A percentile compares a stretch with the other conserved stretches of the same genome.
These are phyloP conservation scores for Cercophora newfieldiana DNA, from an alignment of 495 filamentous ascomycete genomes.

Conservation along the genomic window DNA sequence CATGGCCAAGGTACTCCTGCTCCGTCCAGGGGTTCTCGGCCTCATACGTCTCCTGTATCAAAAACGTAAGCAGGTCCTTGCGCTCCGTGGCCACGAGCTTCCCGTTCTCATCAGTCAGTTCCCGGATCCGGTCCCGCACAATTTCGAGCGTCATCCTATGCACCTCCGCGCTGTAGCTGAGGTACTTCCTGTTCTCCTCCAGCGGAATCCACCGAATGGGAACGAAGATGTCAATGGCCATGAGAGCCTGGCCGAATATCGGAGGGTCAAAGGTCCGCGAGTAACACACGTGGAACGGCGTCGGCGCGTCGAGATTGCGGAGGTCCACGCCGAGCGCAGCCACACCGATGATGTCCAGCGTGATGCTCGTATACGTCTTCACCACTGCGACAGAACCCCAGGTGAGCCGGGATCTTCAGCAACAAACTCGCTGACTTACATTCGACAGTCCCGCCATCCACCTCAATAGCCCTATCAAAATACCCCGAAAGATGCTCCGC, in stretches of 20 bases:
- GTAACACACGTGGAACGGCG: slow-evolving; percentile 22
- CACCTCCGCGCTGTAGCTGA: slow-evolving; percentile 27
- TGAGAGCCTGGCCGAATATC: slow-evolving; percentile 26
- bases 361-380: slow-evolving; percentile 29
- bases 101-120: background rate
- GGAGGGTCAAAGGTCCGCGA: slow-evolving; percentile 27
- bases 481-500: background rate
- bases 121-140: slow-evolving; percentile 46
- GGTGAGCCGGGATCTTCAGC: too few relatives aligned
- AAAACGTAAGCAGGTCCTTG: background rate
- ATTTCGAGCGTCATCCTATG: slow-evolving; percentile 38
- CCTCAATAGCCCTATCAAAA: background rate
- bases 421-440: too few relatives aligned
- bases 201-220: slow-evolving; percentile 33
- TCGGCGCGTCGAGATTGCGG: slow-evolving; percentile 41
- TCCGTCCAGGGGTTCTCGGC: background rate
- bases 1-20: background rate
- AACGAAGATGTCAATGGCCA: slow-evolving; percentile 24
- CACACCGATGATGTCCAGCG: slow-evolving; percentile 70
- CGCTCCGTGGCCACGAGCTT: background rate
- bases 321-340: slow-evolving; percentile 71
- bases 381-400: too few relatives aligned
- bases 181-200: slow-evolving; percentile 25
- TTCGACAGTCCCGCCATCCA: background rate
- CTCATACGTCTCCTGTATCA: slow-evolving; percentile 1